Base-by-base conservation (phyloP, 176 grass and related monocot species). In the Chrysopogon serrulatus region DNA sequence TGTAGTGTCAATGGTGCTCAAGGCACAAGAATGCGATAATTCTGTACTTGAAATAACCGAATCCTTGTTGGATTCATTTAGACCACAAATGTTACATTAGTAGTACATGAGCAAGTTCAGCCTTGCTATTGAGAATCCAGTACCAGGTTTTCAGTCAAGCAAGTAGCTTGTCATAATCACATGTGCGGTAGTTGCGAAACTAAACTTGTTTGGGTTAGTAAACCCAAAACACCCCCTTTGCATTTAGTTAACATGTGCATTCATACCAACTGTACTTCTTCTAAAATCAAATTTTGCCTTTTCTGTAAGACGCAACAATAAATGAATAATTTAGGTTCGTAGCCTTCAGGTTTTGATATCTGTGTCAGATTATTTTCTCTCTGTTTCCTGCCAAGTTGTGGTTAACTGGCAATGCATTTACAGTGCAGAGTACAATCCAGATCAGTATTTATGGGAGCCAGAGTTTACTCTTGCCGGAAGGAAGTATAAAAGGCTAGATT, bases 341-440 rank as follows among this genome's bases (percentile, higher is more conserved):
- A 72, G n/a, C 41, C 42, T 34, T 51, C 10, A 5, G 26, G n/a
- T 24, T 68, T 81, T 27, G 41, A 18, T 42, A 51, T 62, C 57
- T 17, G 10, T 8, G 48, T 62, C 71, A 70, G 19, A 51, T 75
- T 34, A 19, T 75, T 48, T 26, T 56, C 7, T 51, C 44, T 77
- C 40, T 33, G 1, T 90, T 62, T 62, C 39, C 21, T 74, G 19
- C 12, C 19, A 3, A 72, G 42, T 19, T 59, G 18, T 57, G 44
- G 32, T 83, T 83, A 74, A 82, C 69, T 83, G 61, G 68, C 27
- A 41, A 21, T 60, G 34, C 19, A 68, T 88, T 79, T 92, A 69
- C 91, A 99, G 97, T 85, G 97, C 97, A 77, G 97, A 99, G 60
- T 99, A 99, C 84, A 96, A 92, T 86, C 97, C 97, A 11, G 97